Conservation (phyloP, 2,329 filamentous ascomycete species). For the Chaetomium strumarium region DNA sequence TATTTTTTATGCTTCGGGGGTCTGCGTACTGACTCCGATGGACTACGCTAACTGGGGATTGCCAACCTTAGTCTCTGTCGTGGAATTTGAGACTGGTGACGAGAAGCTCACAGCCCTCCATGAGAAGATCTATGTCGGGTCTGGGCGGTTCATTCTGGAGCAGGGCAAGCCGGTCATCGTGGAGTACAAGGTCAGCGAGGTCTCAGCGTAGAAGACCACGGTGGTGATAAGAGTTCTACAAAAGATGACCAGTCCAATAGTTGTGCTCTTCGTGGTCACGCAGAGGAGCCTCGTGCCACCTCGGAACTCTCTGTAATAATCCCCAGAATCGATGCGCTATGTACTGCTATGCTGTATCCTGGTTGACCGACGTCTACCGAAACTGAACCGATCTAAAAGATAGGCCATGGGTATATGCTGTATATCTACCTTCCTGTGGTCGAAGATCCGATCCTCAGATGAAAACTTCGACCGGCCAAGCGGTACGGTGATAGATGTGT, state of each 20-base stretch:
- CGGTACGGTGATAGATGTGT: not conserved
- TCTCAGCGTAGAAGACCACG: constrained; percentile 20
- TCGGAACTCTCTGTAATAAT: not conserved
- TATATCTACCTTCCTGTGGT: not conserved
- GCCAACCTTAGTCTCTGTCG: constrained; percentile 29
- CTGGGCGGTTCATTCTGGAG: constrained; percentile 39
- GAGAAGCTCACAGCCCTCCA: constrained; percentile 33
- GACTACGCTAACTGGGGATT: not conserved
- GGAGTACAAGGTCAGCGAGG: constrained; percentile 42
- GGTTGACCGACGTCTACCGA: not conserved
- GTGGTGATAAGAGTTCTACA: too few species aligned
- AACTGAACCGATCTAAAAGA: not conserved
- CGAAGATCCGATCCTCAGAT: not conserved
- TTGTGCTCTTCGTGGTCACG: not conserved
- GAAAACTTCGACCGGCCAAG: not conserved
- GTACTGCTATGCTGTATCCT: not conserved
- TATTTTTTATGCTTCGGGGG: not conserved
- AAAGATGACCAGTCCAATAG: not conserved
- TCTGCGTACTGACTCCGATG: not conserved
- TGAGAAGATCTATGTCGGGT: constrained; percentile 36
- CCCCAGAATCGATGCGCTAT: not conserved
- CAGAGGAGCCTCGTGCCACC: not conserved
- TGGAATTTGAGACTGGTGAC: constrained; percentile 35
- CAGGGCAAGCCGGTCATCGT: constrained; percentile 34
- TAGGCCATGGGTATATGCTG: constrained; percentile 10